Percentiles rank a stretch among this genome's conserved stretches.
Evolutionary conservation across 257 asterid species (phyloP).

Genomic region (Solanum gandarillasii): DNA sequence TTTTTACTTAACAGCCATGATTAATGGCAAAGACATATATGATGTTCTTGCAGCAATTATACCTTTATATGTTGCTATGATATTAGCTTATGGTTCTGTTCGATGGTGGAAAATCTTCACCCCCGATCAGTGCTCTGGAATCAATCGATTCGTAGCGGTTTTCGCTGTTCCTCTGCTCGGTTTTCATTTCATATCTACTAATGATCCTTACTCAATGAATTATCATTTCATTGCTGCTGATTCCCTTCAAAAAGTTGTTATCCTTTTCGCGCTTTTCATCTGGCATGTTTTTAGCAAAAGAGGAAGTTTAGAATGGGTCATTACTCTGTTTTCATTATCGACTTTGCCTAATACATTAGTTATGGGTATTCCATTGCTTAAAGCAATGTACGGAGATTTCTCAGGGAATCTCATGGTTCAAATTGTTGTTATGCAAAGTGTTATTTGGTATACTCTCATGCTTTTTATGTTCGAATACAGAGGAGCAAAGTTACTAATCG

Average conservation of each 20-base stretch:
- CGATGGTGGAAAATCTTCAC: slow-evolving; percentile 94
- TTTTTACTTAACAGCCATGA: slow-evolving; percentile 25
- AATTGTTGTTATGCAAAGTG: slow-evolving; percentile 83
- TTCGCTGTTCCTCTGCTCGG: slow-evolving; percentile 85
- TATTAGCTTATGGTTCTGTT: slow-evolving; percentile 79
- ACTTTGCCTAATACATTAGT: slow-evolving; percentile 88
- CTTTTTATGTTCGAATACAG: slow-evolving; percentile 73
- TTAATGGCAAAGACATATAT: slow-evolving; percentile 70
- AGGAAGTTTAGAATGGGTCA: slow-evolving; percentile 70
- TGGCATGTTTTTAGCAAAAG: slow-evolving; percentile 58
- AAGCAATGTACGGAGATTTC: slow-evolving; percentile 91
- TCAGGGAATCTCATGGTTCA: slow-evolving; percentile 89
- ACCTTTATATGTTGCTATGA: slow-evolving; percentile 80
- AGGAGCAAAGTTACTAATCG: slow-evolving; percentile 61
- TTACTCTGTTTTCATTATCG: slow-evolving; percentile 73
- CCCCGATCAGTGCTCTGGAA: slow-evolving; percentile 87
- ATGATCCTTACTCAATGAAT: slow-evolving; percentile 71
- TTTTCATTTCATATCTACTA: slow-evolving; percentile 82
- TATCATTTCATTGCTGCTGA: slow-evolving; percentile 87
- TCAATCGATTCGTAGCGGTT: slow-evolving; percentile 85
- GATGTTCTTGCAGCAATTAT: slow-evolving; percentile 75
- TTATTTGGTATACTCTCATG: slow-evolving; percentile 83
- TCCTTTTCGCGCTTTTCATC: slow-evolving; percentile 45
- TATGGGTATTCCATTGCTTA: slow-evolving; percentile 80
- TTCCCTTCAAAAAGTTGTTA: slow-evolving; percentile 64